Percentiles rank a stretch among this genome's conserved stretches.
These are phyloP conservation scores for Saitozyma sp. DNA, from an alignment of 768 basidiomycete genomes.

Conservation along the genomic window DNA sequence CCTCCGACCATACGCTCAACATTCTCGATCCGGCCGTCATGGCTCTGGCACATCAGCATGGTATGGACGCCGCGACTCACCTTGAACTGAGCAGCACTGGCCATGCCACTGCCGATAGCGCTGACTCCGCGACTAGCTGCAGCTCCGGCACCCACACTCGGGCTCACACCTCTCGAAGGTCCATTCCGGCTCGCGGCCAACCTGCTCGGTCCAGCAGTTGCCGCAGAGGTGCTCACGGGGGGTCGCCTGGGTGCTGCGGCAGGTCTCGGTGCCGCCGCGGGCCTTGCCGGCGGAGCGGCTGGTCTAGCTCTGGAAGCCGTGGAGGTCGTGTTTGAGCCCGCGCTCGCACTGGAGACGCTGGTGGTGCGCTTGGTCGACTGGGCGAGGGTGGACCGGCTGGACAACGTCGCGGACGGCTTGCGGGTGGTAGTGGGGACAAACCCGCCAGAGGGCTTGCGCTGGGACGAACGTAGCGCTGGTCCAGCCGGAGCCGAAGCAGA, in stretches of 20 bases:
- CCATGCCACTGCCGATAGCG: slow-evolving; percentile 37
- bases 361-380: slow-evolving; percentile 12
- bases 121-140: slow-evolving; percentile 10
- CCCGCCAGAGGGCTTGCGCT: slow-evolving; percentile 12
- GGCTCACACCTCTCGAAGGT: slow-evolving; percentile 34
- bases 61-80: slow-evolving; percentile 7
- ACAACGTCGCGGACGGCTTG: slow-evolving; percentile 7
- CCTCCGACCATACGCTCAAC: slow-evolving; percentile 43
- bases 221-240: slow-evolving; percentile 17
- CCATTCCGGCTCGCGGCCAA: slow-evolving; percentile 18
- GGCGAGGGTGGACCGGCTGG: background rate
- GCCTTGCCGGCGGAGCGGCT: no score
- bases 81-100: slow-evolving; percentile 40
- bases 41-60: slow-evolving; percentile 17
- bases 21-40: slow-evolving; percentile 39
- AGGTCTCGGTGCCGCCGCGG: background rate
- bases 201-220: slow-evolving; percentile 7
- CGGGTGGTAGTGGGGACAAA: slow-evolving; percentile 15
- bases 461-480: slow-evolving; percentile 11
- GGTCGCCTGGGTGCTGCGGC: slow-evolving; percentile 19
- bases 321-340: background rate
- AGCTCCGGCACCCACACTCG: slow-evolving; percentile 17
- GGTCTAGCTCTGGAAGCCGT: no score
- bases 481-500: slow-evolving; percentile 18
- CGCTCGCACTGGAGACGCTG: slow-evolving; percentile 11